A percentile compares a stretch with the other conserved stretches of the same genome.
phyloP scores from a whole-genome alignment of 441 rosid genomes.

The Cnidoscolus chayamansa region DNA sequence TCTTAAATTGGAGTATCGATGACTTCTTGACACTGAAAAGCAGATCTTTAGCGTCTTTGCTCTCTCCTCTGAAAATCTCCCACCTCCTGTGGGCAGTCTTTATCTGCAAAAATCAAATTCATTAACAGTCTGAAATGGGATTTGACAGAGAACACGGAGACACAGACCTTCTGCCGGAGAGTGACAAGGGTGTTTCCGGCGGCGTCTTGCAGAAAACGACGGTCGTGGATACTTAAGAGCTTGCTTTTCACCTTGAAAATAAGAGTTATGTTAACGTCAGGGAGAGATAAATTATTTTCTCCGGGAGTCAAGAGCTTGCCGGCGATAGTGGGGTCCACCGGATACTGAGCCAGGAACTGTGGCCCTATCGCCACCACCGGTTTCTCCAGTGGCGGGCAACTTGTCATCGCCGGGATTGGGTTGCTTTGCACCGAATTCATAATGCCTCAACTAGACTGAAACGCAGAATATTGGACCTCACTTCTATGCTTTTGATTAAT shows the following conservation, averaged over 20 bases:
- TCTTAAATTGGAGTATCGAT: slow-evolving; percentile 25
- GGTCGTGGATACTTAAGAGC: slow-evolving; percentile 26
- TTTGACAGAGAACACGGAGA: background rate
- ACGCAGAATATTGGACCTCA: too few species aligned
- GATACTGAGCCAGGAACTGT: slow-evolving; percentile 29
- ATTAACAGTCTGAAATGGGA: too few species aligned
- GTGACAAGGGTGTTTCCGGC: slow-evolving; percentile 28
- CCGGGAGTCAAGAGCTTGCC: slow-evolving; percentile 24
- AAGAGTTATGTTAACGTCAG: slow-evolving; percentile 22
- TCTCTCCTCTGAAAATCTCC: slow-evolving; percentile 39
- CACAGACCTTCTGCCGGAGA: slow-evolving; percentile 32
- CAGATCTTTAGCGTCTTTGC: slow-evolving; percentile 25
- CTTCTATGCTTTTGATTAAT: too few species aligned
- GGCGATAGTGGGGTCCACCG: slow-evolving; percentile 27
- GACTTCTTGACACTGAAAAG: slow-evolving; percentile 38
- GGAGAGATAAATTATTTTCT: slow-evolving; percentile 24
- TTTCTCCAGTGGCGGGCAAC: background rate
- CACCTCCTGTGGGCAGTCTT: slow-evolving; percentile 40
- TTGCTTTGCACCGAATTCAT: background rate
- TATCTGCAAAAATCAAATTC: slow-evolving; percentile 17
- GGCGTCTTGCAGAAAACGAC: slow-evolving; percentile 27
- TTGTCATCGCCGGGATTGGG: slow-evolving; percentile 20
- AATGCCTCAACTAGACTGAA: too few species aligned
- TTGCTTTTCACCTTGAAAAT: slow-evolving; percentile 32
- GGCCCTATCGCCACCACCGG: slow-evolving; percentile 30